phyloP scores from a whole-genome alignment of 2,329 filamentous ascomycete genomes.

The Exophiala sideris region DNA sequence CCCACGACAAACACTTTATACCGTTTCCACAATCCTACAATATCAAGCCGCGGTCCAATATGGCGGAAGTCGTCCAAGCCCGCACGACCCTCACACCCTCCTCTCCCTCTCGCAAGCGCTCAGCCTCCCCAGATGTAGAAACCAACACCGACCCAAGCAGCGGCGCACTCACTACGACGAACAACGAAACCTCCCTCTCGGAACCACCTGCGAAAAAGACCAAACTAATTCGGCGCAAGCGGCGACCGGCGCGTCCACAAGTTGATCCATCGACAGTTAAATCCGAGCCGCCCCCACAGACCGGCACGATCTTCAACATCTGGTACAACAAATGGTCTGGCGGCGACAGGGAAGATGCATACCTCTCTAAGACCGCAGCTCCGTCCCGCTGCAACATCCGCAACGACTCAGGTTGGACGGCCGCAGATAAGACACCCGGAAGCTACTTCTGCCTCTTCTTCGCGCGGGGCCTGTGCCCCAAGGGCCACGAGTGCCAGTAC shows the following conservation, averaged over 20 bases:
- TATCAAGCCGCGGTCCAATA: neutral
- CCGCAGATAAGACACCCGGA: constrained; percentile 71
- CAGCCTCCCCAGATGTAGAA: constrained; percentile 20
- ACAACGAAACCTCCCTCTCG: constrained; percentile 16
- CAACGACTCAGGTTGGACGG: constrained; percentile 73
- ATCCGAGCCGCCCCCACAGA: constrained; percentile 76
- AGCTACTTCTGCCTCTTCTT: constrained; percentile 93
- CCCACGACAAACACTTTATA: neutral
- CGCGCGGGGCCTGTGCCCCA: constrained; percentile 74
- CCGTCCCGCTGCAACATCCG: constrained; percentile 83
- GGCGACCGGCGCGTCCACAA: constrained; percentile 82
- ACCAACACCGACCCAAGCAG: constrained; percentile 9
- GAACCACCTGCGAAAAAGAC: constrained; percentile 57
- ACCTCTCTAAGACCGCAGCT: constrained; percentile 76
- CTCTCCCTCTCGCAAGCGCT: constrained; percentile 27
- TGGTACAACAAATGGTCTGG: constrained; percentile 99
- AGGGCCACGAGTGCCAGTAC: constrained; percentile 90
- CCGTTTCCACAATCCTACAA: neutral
- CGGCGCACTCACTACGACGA: constrained; percentile 19
- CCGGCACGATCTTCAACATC: constrained; percentile 94
- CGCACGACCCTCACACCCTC: constrained; percentile 16
- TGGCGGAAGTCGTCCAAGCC: constrained; percentile 26
- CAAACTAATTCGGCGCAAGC: constrained; percentile 90
- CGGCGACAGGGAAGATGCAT: constrained; percentile 89
- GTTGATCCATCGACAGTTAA: constrained; percentile 81